Percentiles rank a stretch among this genome's conserved stretches.
phyloP scores from a whole-genome alignment of 352 stramenopile genomes.

The Halophytophthora batemanensis region DNA sequence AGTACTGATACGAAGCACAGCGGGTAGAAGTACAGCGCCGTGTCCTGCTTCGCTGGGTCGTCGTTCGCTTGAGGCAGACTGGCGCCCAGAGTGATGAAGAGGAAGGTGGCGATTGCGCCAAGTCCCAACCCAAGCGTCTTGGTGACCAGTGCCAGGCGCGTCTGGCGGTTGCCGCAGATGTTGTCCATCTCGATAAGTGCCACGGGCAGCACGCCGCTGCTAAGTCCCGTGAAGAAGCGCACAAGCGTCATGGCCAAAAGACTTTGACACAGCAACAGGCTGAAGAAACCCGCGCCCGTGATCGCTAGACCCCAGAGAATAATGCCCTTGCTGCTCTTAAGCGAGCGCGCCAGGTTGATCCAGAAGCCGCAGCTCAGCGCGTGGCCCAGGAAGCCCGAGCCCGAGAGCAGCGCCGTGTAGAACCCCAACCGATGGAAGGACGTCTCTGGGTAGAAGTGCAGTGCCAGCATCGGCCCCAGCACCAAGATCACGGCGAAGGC shows the following conservation, averaged over 20 bases:
- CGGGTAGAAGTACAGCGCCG: conserved; percentile 72
- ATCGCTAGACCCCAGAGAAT: conserved; percentile 79
- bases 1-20: conserved; percentile 74
- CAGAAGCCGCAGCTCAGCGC: conserved; percentile 70
- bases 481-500: conserved; percentile 68
- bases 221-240: conserved; percentile 71
- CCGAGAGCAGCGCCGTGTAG: conserved; percentile 71
- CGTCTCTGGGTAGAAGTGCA: conserved; percentile 77
- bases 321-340: conserved; percentile 77
- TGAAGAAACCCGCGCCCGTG: conserved; percentile 65
- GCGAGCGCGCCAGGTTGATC: conserved; percentile 71
- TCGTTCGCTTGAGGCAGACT: conserved; percentile 40
- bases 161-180: conserved; percentile 77
- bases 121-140: conserved; percentile 69
- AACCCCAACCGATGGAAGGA: conserved; percentile 72
- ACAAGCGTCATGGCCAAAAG: conserved; percentile 74
- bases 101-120: conserved; percentile 44
- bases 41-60: conserved; percentile 34
- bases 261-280: conserved; percentile 73
- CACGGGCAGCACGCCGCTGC: conserved; percentile 70
- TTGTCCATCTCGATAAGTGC: conserved; percentile 82
- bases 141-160: conserved; percentile 51
- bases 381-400: conserved; percentile 65
- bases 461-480: conserved; percentile 64
- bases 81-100: conserved; percentile 42